phyloP scores from a whole-genome alignment of 2,329 filamentous ascomycete species.

The Thermochaetoides dissita region DNA sequence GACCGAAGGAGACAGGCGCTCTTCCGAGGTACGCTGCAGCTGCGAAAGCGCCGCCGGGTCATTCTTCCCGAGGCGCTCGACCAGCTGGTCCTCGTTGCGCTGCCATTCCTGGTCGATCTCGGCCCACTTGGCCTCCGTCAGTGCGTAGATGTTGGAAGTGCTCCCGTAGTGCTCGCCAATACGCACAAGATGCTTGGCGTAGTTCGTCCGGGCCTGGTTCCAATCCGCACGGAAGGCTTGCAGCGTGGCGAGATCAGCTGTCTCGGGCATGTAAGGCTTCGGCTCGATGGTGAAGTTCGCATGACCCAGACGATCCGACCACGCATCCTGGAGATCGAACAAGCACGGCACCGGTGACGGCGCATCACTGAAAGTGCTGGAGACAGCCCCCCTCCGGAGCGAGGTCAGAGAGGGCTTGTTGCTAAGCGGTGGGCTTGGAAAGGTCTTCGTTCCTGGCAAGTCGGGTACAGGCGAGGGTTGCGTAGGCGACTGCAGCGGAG shows the following conservation, averaged over 20 bases:
- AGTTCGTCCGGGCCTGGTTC: conserved; percentile 72
- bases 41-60: conserved; percentile 11
- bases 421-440: conserved; percentile 60
- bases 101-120: conserved; percentile 66
- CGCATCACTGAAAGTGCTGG: conserved; percentile 25
- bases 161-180: conserved; percentile 82
- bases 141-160: conserved; percentile 74
- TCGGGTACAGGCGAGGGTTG: conserved; percentile 29
- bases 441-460: conserved; percentile 24
- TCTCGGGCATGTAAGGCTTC: conserved; percentile 59
- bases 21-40: conserved; percentile 30
- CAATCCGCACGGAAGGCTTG: conserved; percentile 62
- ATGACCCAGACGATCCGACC: conserved; percentile 76
- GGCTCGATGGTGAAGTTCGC: conserved; percentile 85
- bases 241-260: conserved; percentile 41
- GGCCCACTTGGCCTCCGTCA: conserved; percentile 82
- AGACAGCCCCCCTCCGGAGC: conserved; percentile 43
- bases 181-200: conserved; percentile 75
- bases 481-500: conserved; percentile 76
- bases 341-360: conserved; percentile 48
- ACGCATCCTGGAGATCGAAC: conserved; percentile 59
- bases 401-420: conserved; percentile 66
- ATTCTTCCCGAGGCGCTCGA: conserved; percentile 32
- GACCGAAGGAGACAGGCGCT: conserved; percentile 48
- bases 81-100: conserved; percentile 50